A percentile compares a stretch with the other conserved stretches of the same genome.
Evolutionary conservation across 495 filamentous ascomycete genomes (phyloP).

Genomic region (Talaromyces proteolyticus): DNA sequence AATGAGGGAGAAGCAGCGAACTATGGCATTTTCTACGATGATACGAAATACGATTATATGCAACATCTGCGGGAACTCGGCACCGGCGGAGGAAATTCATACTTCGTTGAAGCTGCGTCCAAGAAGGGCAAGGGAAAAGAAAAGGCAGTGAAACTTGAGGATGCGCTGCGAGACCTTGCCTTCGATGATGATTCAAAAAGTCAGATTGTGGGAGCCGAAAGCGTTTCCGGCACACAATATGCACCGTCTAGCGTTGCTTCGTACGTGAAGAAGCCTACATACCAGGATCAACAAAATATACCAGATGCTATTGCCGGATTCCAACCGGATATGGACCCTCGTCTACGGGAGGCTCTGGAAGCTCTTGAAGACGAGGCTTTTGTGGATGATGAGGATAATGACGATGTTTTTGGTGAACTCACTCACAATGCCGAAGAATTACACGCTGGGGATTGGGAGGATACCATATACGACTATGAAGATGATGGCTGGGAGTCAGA

Average conservation of each 20-base stretch:
- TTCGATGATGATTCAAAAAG: conserved; percentile 49
- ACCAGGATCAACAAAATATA: conserved; percentile 90
- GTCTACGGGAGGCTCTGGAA: conserved; percentile 86
- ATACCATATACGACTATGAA: conserved; percentile 51
- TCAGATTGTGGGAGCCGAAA: conserved; percentile 29
- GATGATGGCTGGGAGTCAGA: conserved; percentile 92
- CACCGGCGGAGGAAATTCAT: conserved; percentile 50
- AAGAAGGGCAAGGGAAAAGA: conserved; percentile 50
- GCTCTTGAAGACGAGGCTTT: conserved; percentile 95
- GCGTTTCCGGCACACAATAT: conserved; percentile 27
- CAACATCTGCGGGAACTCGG: conserved; percentile 92
- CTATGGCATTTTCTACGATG: conserved; percentile 83
- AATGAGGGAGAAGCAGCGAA: conserved; percentile 97
- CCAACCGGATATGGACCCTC: conserved; percentile 96
- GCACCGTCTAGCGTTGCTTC: conserved; percentile 49
- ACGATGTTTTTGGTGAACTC: conserved; percentile 75
- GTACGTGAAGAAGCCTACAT: conserved; percentile 65
- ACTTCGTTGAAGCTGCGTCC: conserved; percentile 70
- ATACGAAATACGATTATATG: conserved; percentile 98
- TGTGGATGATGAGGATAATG: conserved; percentile 76
- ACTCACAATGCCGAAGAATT: conserved; percentile 69
- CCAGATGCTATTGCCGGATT: conserved; percentile 90
- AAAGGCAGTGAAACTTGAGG: conserved; percentile 73
- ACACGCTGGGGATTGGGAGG: conserved; percentile 61
- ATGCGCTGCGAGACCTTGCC: conserved; percentile 65